These are phyloP conservation scores for Clitoria ternatea DNA, from an alignment of 306 rosid genomes.

Conservation along the genomic window DNA sequence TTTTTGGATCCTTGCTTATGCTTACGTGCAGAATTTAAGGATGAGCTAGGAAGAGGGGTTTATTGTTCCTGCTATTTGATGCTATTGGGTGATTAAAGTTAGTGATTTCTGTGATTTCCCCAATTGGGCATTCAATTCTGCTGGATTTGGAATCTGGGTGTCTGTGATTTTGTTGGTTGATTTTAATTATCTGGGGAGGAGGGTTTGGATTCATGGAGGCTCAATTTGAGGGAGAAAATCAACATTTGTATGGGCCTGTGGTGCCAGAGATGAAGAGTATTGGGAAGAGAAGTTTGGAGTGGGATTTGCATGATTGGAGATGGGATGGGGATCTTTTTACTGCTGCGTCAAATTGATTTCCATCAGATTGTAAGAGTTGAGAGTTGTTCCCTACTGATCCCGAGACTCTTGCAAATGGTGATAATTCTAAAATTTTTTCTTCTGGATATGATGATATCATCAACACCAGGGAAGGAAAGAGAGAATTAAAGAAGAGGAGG, in stretches of 20 bases:
- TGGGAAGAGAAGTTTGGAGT: conserved; percentile 65
- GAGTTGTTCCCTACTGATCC: conserved; percentile 56
- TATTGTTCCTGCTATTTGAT: background rate
- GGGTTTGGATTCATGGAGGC: conserved; percentile 53
- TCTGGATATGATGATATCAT: conserved; percentile 49
- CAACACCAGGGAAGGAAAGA: conserved; percentile 43
- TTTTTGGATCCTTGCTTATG: conserved; percentile 50
- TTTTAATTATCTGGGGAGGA: background rate
- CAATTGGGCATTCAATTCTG: conserved; percentile 22
- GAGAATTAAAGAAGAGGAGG: conserved; percentile 70
- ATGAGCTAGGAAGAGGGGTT: conserved; percentile 20
- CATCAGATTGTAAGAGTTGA: conserved; percentile 50
- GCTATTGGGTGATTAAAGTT: conserved; percentile 12
- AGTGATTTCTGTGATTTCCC: conserved; percentile 6
- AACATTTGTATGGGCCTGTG: conserved; percentile 38
- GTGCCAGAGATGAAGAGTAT: conserved; percentile 48
- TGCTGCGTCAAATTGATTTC: conserved; percentile 56
- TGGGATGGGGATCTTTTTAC: conserved; percentile 93
- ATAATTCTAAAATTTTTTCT: conserved; percentile 47
- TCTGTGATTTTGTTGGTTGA: conserved; percentile 7
- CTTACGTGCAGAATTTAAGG: too few relatives aligned
- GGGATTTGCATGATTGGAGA: conserved; percentile 93
- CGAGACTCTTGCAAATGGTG: conserved; percentile 40
- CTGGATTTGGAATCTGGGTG: conserved; percentile 39
- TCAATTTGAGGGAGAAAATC: conserved; percentile 47